Conservation (phyloP, 495 filamentous ascomycete genomes). For the Extremus antarcticus region DNA sequence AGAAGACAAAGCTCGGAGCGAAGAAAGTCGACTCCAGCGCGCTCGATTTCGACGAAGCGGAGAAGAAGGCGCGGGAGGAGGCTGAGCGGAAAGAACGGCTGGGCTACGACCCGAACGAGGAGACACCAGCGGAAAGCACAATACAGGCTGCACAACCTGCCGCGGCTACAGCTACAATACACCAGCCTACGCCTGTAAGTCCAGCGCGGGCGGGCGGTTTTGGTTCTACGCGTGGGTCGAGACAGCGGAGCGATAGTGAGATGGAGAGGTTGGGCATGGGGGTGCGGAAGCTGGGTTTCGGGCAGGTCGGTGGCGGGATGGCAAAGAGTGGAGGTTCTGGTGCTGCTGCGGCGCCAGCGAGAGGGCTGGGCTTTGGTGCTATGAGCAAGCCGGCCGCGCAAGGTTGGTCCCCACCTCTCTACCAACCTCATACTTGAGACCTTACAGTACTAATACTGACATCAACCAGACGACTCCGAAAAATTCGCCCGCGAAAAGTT, state of each 20-base stretch:
- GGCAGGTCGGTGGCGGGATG: slow-evolving; percentile 62
- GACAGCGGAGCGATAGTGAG: slow-evolving; percentile 58
- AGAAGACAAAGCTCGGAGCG: slow-evolving; percentile 83
- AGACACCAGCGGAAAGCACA: slow-evolving; percentile 38
- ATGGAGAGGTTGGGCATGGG: slow-evolving; percentile 89
- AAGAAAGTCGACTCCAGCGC: slow-evolving; percentile 75
- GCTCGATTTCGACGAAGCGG: slow-evolving; percentile 94
- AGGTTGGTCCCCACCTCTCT: slow-evolving; percentile 44
- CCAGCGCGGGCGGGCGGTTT: slow-evolving; percentile 48
- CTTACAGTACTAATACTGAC: not conserved
- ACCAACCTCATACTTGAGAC: no score
- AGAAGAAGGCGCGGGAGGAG: slow-evolving; percentile 94
- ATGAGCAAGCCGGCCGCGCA: slow-evolving; percentile 52
- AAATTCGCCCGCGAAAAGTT: slow-evolving; percentile 72
- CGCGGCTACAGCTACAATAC: slow-evolving; percentile 46
- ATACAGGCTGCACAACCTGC: slow-evolving; percentile 34
- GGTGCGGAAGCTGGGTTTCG: slow-evolving; percentile 76
- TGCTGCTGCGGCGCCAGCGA: slow-evolving; percentile 42
- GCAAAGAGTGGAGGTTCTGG: slow-evolving; percentile 48
- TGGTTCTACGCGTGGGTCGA: slow-evolving; percentile 41
- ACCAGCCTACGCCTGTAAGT: slow-evolving; percentile 64
- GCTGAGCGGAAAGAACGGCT: slow-evolving; percentile 92
- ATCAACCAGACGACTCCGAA: slow-evolving; percentile 51
- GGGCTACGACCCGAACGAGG: slow-evolving; percentile 94
- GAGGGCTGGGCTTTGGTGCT: slow-evolving; percentile 78